Evolutionary conservation across 352 stramenopile genomes (phyloP).

Genomic region (Phytophthora sansomeana): DNA sequence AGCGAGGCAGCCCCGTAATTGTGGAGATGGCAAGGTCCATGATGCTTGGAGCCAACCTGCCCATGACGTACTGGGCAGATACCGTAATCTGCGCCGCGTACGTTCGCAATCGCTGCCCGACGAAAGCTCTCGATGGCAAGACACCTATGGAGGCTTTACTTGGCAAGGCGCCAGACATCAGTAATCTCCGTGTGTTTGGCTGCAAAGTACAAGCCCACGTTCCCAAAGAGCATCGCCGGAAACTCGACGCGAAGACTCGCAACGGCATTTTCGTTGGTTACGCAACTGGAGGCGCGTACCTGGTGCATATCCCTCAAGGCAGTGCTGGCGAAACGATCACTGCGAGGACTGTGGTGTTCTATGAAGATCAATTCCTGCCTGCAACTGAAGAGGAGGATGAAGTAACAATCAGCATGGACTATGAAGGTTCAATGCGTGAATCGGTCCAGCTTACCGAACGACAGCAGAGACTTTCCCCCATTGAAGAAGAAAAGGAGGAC

Average conservation of each 20-base stretch:
- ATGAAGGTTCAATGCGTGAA: no score
- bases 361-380: conserved; percentile 12
- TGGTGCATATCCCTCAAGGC: neutral
- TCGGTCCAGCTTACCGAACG: no score
- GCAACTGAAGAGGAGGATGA: no score
- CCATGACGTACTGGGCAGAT: conserved; percentile 9
- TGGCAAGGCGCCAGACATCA: neutral
- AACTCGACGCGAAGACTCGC: conserved; percentile 4
- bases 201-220: conserved; percentile 10
- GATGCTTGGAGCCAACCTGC: conserved; percentile 15
- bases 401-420: no score
- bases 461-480: no score
- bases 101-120: conserved; percentile 17
- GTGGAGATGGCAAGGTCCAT: conserved; percentile 14
- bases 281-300: neutral
- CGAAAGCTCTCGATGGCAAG: conserved; percentile 8
- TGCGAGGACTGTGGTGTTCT: conserved; percentile 8
- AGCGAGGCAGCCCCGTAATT: conserved; percentile 10
- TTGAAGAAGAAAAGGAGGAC: no score
- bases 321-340: neutral
- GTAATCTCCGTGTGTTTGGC: conserved; percentile 10
- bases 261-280: conserved; percentile 11
- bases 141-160: conserved; percentile 13
- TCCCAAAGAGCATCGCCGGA: conserved; percentile 5
- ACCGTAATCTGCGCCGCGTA: conserved; percentile 17